Conservation (phyloP, 2,329 filamentous ascomycete genomes). For the Huntiella moniliformis region DNA sequence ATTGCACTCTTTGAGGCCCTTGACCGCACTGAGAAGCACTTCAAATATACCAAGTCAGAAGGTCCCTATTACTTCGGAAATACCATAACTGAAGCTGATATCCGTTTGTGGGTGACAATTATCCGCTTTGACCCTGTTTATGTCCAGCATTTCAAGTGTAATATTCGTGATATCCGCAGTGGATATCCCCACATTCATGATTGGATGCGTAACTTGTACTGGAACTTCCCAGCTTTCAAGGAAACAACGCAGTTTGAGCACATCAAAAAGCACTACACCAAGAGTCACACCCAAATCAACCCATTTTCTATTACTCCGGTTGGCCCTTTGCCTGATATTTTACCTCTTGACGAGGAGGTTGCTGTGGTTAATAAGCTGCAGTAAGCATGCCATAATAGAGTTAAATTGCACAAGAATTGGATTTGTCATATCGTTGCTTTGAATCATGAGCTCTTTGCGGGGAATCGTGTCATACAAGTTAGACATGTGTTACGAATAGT, state of each 20-base stretch:
- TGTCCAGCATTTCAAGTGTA: slow-evolving; percentile 78
- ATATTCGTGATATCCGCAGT: slow-evolving; percentile 64
- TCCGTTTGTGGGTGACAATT: slow-evolving; percentile 54
- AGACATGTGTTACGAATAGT: too few species aligned
- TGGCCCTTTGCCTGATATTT: slow-evolving; percentile 66
- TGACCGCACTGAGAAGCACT: slow-evolving; percentile 55
- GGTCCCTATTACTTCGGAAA: slow-evolving; percentile 61
- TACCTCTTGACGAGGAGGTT: slow-evolving; percentile 65
- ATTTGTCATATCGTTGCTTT: too few species aligned
- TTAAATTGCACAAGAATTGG: slow-evolving; percentile 10
- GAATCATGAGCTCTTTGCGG: too few species aligned
- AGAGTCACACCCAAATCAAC: slow-evolving; percentile 47
- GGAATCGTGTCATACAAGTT: too few species aligned
- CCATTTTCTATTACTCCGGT: slow-evolving; percentile 59
- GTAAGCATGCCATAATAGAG: neutral
- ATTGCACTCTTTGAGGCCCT: slow-evolving; percentile 53
- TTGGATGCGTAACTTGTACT: slow-evolving; percentile 74
- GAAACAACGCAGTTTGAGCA: slow-evolving; percentile 84
- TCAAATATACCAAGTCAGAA: slow-evolving; percentile 25
- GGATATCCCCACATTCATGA: slow-evolving; percentile 66
- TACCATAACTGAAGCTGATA: slow-evolving; percentile 61
- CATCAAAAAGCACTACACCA: slow-evolving; percentile 63
- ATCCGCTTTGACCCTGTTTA: slow-evolving; percentile 62
- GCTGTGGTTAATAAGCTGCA: slow-evolving; percentile 17
- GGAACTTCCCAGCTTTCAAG: slow-evolving; percentile 58